Evolutionary conservation across 2,329 filamentous ascomycete genomes (phyloP).

Genomic region (Trichoderma oligosporum): DNA sequence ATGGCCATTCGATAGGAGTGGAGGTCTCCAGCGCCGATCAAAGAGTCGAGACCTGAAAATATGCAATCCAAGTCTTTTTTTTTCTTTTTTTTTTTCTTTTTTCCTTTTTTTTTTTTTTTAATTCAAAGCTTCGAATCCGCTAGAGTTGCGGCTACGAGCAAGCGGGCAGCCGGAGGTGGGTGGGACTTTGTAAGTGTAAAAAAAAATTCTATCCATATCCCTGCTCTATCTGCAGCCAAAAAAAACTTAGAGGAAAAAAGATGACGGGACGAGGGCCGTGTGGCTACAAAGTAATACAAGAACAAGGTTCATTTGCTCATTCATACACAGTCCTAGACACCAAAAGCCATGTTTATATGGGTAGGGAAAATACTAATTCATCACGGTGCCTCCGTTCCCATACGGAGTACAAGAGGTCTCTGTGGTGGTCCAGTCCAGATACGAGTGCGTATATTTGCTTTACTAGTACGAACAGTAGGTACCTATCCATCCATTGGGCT

Average conservation of each 20-base stretch:
- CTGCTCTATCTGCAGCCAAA: background rate
- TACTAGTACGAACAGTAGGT: no score
- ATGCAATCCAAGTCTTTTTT: background rate
- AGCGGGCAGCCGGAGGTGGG: slow-evolving; percentile 4
- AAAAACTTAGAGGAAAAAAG: background rate
- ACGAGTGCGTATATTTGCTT: no score
- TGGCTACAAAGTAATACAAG: background rate
- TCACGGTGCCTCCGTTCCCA: background rate
- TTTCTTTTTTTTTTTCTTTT: background rate
- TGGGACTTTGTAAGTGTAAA: background rate
- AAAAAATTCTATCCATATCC: slow-evolving; percentile 10
- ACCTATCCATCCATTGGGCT: slow-evolving; percentile 2
- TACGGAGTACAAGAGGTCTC: background rate
- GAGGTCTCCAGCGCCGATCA: slow-evolving; percentile 9
- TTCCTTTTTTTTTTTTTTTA: background rate
- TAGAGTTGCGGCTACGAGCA: background rate
- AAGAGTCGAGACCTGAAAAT: slow-evolving; percentile 5
- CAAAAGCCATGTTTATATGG: background rate
- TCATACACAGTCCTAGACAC: background rate
- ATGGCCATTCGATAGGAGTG: slow-evolving; percentile 2
- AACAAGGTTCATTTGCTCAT: background rate
- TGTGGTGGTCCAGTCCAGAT: no score
- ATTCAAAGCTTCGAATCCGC: background rate
- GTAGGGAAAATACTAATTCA: background rate
- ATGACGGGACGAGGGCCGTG: slow-evolving; percentile 12